phyloP scores from a whole-genome alignment of 805 yeast species.

The Candida ulmi region DNA sequence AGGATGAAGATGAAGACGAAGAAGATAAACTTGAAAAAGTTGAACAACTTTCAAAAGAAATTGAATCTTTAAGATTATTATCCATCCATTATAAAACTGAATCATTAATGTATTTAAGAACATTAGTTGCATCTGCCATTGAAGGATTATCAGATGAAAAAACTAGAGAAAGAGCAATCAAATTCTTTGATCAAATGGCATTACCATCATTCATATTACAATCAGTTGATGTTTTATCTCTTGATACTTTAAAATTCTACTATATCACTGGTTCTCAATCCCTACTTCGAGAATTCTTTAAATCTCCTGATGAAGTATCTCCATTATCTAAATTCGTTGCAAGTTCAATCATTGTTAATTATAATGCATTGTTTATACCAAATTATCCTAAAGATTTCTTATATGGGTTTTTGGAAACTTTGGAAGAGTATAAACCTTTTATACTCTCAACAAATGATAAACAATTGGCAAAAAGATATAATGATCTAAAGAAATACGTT shows the following conservation, averaged over 20 bases:
- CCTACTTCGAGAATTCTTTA: constrained; percentile 13
- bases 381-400: constrained; percentile 13
- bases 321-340: constrained; percentile 14
- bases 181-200: constrained; percentile 2
- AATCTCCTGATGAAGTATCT: constrained; percentile 8
- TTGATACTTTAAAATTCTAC: constrained; percentile 7
- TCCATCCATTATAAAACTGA: constrained; percentile 5
- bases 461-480: constrained; percentile 3
- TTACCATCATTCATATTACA: constrained; percentile 15
- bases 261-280: constrained; percentile 14
- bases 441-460: constrained; percentile 9
- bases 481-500: constrained; percentile 7
- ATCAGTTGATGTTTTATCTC: constrained; percentile 9
- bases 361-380: constrained; percentile 15
- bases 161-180: constrained; percentile 6
- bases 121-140: constrained; percentile 8
- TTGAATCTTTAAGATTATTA: constrained; percentile 2
- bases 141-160: constrained; percentile 9
- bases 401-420: constrained; percentile 12
- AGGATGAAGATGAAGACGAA: background rate
- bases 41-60: background rate
- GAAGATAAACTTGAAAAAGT: constrained; percentile 1
- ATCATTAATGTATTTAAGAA: constrained; percentile 7
- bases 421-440: constrained; percentile 6
- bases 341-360: constrained; percentile 1